phyloP scores from a whole-genome alignment of 805 yeast genomes.

The Osmozyma mogii region DNA sequence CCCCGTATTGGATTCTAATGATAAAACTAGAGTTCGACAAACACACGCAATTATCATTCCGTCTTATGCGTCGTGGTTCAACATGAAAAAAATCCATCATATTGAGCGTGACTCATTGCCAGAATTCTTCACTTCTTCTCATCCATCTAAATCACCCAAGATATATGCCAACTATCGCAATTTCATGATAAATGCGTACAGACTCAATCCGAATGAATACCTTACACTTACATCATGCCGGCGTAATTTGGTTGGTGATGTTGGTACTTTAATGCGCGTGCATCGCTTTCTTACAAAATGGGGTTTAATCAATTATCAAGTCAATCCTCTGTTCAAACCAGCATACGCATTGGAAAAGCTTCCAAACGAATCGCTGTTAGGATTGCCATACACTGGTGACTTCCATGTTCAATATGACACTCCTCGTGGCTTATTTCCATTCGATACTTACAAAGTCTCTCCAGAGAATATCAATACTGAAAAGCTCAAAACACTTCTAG shows the following conservation, averaged over 20 bases:
- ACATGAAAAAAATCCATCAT: constrained; percentile 59
- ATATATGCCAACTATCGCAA: constrained; percentile 77
- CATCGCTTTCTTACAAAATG: constrained; percentile 80
- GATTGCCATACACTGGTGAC: constrained; percentile 68
- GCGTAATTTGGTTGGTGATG: constrained; percentile 86
- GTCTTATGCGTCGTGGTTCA: constrained; percentile 83
- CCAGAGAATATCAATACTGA: constrained; percentile 40
- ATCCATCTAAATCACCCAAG: constrained; percentile 72
- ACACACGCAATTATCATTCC: constrained; percentile 82
- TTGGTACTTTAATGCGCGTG: constrained; percentile 77
- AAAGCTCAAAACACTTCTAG: constrained; percentile 24
- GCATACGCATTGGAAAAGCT: constrained; percentile 46
- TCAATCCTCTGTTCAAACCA: constrained; percentile 70
- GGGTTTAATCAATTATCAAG: constrained; percentile 93
- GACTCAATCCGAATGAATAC: constrained; percentile 85
- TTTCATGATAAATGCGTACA: constrained; percentile 80
- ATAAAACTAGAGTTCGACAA: constrained; percentile 36
- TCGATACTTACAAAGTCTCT: constrained; percentile 69
- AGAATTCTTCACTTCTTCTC: constrained; percentile 71
- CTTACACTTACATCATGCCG: constrained; percentile 86
- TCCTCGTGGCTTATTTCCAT: constrained; percentile 88
- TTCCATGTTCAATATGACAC: constrained; percentile 76
- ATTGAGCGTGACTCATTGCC: constrained; percentile 82
- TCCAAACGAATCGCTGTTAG: constrained; percentile 34
- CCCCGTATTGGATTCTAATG: no score